Evolutionary conservation across 2,329 filamentous ascomycete genomes (phyloP), one percentile per base, ranked within the genome.

Genomic region (Periconia sp.): DNA sequence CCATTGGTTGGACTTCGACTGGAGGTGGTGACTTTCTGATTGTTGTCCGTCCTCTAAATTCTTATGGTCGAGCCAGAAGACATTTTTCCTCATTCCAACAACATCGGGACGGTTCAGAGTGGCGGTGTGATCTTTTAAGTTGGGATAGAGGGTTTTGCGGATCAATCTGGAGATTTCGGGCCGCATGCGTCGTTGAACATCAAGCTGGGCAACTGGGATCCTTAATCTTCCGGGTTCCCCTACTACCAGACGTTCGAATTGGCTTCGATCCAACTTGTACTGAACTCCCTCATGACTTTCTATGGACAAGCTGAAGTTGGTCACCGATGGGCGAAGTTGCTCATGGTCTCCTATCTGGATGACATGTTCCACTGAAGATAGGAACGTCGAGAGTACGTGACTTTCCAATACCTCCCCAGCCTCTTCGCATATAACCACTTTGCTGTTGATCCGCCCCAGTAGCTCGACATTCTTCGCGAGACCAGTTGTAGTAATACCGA

Each of bases 321-420:
- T 75, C 3, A 85, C 81, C 46, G 82, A 78, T 0, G 85, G 85
- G 0, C 85, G 80, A 1, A 88, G 76, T 60, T 88, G 85, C 18
- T 79, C 72, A 53, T 87, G 85, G 60, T 88, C 86, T 0, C 86
- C 85, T 40, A 88, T 87, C 14, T 85, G 76, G 17, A 89, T 83
- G 6, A 78, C 72, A 53, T 90, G 86, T 64, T 89, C 79, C 3
- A 27, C 23, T 5, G 79, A 79, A 0, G 85, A 85, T 0, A 87
- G 72, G 3, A 89, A 66, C 0, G 85, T 79, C 0, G 83, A 83
- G 1, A 89, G 65, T 2, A 83, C 73, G 54, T 89, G 85, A 0
- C 83, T 77, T 64, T 90, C 87, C 31, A 89, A 74, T 0, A 90
- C 83, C 56, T 90, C 86, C 0, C 82, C 87, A 1, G 87, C 87